phyloP scores from a whole-genome alignment of 139 green algal species.

The Closterium sp. region DNA sequence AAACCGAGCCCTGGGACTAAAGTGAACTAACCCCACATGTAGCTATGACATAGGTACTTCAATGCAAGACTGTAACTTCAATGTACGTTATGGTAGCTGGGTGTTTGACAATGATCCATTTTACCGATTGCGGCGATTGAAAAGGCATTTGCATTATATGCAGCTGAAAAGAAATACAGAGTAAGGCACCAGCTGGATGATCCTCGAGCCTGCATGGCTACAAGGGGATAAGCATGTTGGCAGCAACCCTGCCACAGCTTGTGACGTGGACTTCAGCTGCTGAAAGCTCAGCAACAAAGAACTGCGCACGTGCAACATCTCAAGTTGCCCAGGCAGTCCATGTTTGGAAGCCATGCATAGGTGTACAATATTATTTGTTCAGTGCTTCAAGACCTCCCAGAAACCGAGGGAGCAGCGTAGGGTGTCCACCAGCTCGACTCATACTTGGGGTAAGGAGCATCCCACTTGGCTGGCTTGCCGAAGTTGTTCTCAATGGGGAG shows the following conservation, averaged over 20 bases:
- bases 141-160: neutral
- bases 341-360: neutral
- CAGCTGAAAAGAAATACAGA: neutral
- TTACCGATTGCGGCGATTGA: too few relatives aligned
- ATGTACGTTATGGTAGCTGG: too few relatives aligned
- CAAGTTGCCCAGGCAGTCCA: neutral
- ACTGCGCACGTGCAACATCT: neutral
- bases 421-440: constrained; percentile 37
- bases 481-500: constrained; percentile 38
- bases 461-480: constrained; percentile 29
- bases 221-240: neutral
- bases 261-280: neutral
- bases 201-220: neutral
- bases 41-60: too few relatives aligned
- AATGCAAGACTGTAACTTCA: too few relatives aligned
- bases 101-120: too few relatives aligned
- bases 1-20: too few relatives aligned
- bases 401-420: constrained; percentile 27
- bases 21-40: too few relatives aligned
- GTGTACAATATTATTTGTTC: neutral
- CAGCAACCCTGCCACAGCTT: neutral
- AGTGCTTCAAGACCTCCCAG: neutral
- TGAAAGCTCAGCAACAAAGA: neutral
- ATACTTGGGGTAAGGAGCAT: constrained; percentile 49
- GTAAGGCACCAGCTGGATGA: neutral